phyloP scores from a whole-genome alignment of 495 filamentous ascomycete species.

The Lepidopterella palustris region DNA sequence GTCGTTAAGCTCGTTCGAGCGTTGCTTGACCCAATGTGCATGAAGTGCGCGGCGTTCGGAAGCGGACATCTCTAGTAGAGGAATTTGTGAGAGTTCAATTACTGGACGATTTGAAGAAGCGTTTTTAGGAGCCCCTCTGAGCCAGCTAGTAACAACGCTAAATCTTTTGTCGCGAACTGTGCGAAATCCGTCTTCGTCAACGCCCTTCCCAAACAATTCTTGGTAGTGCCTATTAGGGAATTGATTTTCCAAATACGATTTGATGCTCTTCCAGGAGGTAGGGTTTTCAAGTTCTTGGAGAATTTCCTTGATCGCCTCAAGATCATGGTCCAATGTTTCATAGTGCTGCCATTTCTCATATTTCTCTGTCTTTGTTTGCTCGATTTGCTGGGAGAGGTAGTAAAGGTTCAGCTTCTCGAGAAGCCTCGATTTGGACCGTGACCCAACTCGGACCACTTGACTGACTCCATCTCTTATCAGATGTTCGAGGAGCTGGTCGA shows the following conservation, averaged over 20 bases:
- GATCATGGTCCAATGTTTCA: conserved; percentile 29
- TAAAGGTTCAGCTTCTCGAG: conserved; percentile 32
- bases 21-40: conserved; percentile 44
- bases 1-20: conserved; percentile 33
- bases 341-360: conserved; percentile 4
- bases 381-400: background rate
- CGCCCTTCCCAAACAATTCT: conserved; percentile 24
- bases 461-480: conserved; percentile 46
- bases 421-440: conserved; percentile 55
- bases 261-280: conserved; percentile 22
- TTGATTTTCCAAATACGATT: conserved; percentile 5
- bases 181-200: conserved; percentile 30
- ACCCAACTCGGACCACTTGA: conserved; percentile 65
- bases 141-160: conserved; percentile 26
- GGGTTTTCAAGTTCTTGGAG: conserved; percentile 25
- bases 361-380: conserved; percentile 21
- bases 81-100: background rate
- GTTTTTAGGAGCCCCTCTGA: background rate
- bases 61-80: conserved; percentile 16
- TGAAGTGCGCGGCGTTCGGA: conserved; percentile 29
- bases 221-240: background rate
- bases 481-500: conserved; percentile 67
- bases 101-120: conserved; percentile 12
- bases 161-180: conserved; percentile 30
- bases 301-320: conserved; percentile 26